These are phyloP conservation scores for Phytophthora pini DNA, from an alignment of 352 stramenopile genomes.

Conservation along the genomic window DNA sequence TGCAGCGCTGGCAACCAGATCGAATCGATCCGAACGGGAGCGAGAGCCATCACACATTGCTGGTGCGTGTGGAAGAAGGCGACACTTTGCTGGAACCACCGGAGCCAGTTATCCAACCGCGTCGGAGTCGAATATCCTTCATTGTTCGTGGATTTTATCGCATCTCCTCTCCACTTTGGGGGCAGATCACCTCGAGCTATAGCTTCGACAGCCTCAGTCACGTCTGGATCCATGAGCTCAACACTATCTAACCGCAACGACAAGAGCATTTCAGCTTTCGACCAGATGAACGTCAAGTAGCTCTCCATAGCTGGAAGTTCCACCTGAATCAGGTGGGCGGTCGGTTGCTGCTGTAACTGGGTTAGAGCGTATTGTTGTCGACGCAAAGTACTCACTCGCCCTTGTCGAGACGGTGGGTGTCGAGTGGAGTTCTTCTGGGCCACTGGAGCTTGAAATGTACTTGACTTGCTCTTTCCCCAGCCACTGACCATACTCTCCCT, in stretches of 20 bases:
- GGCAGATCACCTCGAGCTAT: constrained; percentile 22
- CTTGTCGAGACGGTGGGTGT: constrained; percentile 11
- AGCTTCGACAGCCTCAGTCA: constrained; percentile 26
- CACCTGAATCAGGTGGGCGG: constrained; percentile 45
- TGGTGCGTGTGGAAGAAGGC: constrained; percentile 44
- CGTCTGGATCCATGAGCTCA: constrained; percentile 19
- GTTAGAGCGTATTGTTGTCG: constrained; percentile 24
- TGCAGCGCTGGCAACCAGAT: constrained; percentile 54
- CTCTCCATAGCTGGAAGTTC: constrained; percentile 60
- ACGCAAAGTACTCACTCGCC: constrained; percentile 6
- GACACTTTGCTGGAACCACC: constrained; percentile 39
- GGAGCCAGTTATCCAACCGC: constrained; percentile 30
- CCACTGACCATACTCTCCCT: constrained; percentile 46
- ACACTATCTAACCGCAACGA: constrained; percentile 33
- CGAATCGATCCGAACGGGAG: constrained; percentile 11
- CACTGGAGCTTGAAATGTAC: not conserved
- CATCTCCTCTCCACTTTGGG: constrained; percentile 15
- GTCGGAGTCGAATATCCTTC: constrained; percentile 36
- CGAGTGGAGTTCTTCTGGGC: constrained; percentile 2
- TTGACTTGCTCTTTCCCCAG: constrained; percentile 36
- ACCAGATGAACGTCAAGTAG: constrained; percentile 55
- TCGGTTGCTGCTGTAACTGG: constrained; percentile 36
- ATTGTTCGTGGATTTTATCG: not conserved
- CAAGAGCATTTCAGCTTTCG: constrained; percentile 41
- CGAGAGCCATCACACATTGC: constrained; percentile 18